Evolutionary conservation across 1,284 basidiomycete genomes (phyloP), one percentile per base, ranked within the genome.

Genomic region (Heterobasidion occidentale): DNA sequence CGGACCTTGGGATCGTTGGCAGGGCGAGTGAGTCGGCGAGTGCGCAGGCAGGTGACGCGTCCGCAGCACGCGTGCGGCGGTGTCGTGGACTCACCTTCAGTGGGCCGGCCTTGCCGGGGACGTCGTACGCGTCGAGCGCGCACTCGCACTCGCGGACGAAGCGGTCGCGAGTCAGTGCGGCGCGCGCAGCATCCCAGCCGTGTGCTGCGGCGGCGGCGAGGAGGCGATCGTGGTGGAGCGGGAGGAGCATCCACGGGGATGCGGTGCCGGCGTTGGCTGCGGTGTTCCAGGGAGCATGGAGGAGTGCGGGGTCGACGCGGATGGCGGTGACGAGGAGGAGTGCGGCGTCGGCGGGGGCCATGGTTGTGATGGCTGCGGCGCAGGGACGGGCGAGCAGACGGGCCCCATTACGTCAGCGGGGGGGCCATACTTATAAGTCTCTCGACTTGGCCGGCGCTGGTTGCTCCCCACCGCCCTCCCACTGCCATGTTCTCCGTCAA

Each of bases 191-290:
- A 2, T 63, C 38, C 85, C 86, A 87, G 8, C 63, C 70, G 64
- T 86, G 79, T n/a, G 63, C 60, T 33, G 67, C 60, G 1, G 79
- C 76, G 9, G 83, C 81, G 15, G 73, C 66, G 12, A 66, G 52
- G 0, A 90, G 74, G 42, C 88, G 79, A 49, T 84, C 78, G 54
- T 75, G 65, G 60, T 90, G 86, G 62, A 77, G 77, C 0, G 65
- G 68, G 15, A 88, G 77, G 0, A 90, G 70, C 27, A 89, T 69
- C 61, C 81, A 87, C 0, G 78, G 72, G 0, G 78, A 83, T 1
- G 80, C 77, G 0, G 60, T 56, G 1, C 64, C 69, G 19, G 71
- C 73, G 52, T 79, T 75, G 9, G 71, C 61, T 15, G 72, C 71
- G 19, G 82, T 76, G 62, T 88, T 89, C 85, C 83, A 89, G 8